Evolutionary conservation across 1,139 yeast genomes (phyloP).

Genomic region (Pichia terricola): DNA sequence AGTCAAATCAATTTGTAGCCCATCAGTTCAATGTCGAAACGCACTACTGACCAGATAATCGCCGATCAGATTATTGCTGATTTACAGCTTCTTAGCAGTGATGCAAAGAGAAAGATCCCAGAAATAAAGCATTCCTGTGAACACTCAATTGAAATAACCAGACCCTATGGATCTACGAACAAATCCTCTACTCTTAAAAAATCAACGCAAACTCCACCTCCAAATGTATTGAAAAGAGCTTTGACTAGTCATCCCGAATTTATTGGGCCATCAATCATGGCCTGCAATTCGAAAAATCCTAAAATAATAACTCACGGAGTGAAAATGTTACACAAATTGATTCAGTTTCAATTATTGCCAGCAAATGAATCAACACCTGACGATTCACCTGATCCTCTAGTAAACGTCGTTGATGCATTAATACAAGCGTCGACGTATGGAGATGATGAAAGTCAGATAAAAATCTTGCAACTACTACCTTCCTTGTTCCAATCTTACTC

Average conservation of each 20-base stretch:
- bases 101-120: slow-evolving; percentile 58
- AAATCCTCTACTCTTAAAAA: neutral
- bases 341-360: slow-evolving; percentile 43
- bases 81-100: slow-evolving; percentile 49
- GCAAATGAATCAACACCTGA: slow-evolving; percentile 13
- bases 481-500: slow-evolving; percentile 59
- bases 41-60: no score
- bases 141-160: slow-evolving; percentile 39
- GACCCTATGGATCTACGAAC: slow-evolving; percentile 6
- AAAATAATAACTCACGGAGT: slow-evolving; percentile 65
- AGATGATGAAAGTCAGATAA: slow-evolving; percentile 75
- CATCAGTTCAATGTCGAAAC: no score
- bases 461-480: slow-evolving; percentile 80
- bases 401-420: slow-evolving; percentile 46
- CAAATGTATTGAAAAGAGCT: slow-evolving; percentile 23
- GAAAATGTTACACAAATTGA: slow-evolving; percentile 55
- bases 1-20: no score
- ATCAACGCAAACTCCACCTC: neutral
- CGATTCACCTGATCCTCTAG: slow-evolving; percentile 30
- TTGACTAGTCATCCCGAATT: slow-evolving; percentile 37
- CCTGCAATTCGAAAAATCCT: slow-evolving; percentile 67
- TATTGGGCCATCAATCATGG: slow-evolving; percentile 58
- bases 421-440: no score
- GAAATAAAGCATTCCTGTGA: slow-evolving; percentile 65
- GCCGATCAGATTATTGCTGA: slow-evolving; percentile 45